Base-by-base conservation (phyloP, 1,284 basidiomycete species). In the Neotropicomus parvogracilis region DNA sequence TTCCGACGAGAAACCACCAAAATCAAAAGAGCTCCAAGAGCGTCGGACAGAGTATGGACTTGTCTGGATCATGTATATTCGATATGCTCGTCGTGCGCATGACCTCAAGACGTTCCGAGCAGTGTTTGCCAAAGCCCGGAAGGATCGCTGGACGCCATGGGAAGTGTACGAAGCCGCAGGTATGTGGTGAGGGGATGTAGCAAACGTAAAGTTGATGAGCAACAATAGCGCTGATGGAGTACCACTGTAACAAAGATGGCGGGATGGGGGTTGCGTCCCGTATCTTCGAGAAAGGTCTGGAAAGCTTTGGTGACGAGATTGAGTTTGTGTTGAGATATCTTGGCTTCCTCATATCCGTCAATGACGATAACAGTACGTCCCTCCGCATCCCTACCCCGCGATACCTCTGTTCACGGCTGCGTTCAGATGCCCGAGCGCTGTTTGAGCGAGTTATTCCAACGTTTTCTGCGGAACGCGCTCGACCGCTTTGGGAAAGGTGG, bases 401-500 rank as follows among this genome's bases (percentile, higher is more conserved):
- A 41, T 43, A 40, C 42, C 29, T 7, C 34, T 46, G 36, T 37
- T 45, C 37, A 42, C 16, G 44, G 9, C 31, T 42, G 16, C 21
- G 29, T 26, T 51, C 54, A 95, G 95, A 99, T 71, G 95, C 95
- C 1, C 85, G 95, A 37, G 95, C 95, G 0, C 72, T 99, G 21
- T 98, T 99, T 63, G 95, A 99, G 67, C 82, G 91, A 36, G 84
- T 90, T 11, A 86, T 94, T 31, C 75, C 78, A 6, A 85, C 79
- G 11, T 93, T 98, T 64, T 66, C 87, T 1, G 75, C 92, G 5
- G 88, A 91, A 33, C 80, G 82, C 34, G 91, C 93, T 11, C 77
- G 90, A 37, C 83, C 88, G 0, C 75, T 99, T 13, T 99, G 95
- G 95, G 91, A 97, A 59, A 81, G 89, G 40, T 99, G 95, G 97